Base-by-base conservation (phyloP, 225 moss, liverwort and hornwort genomes). In the Anthoceros angustus region DNA sequence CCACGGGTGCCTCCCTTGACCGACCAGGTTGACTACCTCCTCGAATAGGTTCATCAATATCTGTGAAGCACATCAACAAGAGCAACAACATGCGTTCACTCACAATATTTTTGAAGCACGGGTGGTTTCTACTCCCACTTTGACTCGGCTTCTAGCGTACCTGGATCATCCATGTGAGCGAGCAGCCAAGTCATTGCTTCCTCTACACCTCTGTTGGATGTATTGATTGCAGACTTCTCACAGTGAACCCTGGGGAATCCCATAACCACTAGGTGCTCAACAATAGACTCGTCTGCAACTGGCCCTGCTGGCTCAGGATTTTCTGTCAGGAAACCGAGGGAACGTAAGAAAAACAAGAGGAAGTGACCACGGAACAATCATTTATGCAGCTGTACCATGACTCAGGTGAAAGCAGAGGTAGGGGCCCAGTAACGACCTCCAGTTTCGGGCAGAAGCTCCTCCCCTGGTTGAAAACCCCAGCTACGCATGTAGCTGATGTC, bases 131-230 rank as follows among this genome's bases (percentile, higher is more conserved):
- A 32, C 32, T 32, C 4, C 32, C 32, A 32, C 32, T 32, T 32
- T 32, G 32, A 32, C 32, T 32, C 32, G 32, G 2, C 32, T 32
- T 32, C 32, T 32, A 32, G 71, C 45, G 4, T 72, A 95, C 94
- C 94, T 79, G 91, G 74, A 77, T 99, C 98, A 67, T 99, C 98
- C 84, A 99, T 89, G 73, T 99, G 98, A 65, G 65, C 63, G 41
- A 99, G 69, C 21, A 99, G 79, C 98, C 98, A 99, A 66, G 86
- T 92, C 98, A 99, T 99, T n/a, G 98, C 98, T 64, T 99, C 98
- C 79, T 99, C 98, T 12, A 89, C 77, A 72, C 98, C 92, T 63
- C 73, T 69, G 71, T 99, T 99, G 25, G 73, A 86, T 26, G 98
- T 89, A 67, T 76, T 81, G 66, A 89, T 78, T 39, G 92, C 89